These are phyloP conservation scores for Erodium maritimum DNA, from an alignment of 345 rosid genomes.

Conservation along the genomic window DNA sequence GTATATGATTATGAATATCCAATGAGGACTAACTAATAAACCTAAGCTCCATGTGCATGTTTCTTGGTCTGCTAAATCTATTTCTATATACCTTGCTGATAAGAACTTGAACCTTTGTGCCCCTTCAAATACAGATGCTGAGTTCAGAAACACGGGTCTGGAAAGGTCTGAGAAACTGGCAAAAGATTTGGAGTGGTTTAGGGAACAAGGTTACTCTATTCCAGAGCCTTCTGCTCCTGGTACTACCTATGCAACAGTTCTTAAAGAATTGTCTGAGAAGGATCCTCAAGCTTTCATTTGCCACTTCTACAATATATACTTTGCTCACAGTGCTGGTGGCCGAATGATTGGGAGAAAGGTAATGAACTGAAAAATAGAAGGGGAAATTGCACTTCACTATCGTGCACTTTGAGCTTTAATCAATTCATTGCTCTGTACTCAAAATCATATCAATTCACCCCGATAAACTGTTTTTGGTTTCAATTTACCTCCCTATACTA, in stretches of 20 bases:
- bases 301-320: conserved; percentile 90
- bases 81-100: no score
- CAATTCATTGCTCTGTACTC: no score
- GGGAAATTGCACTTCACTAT: no score
- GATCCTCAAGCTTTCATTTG: conserved; percentile 96
- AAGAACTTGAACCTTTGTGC: no score
- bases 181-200: conserved; percentile 79
- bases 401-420: no score
- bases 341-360: conserved; percentile 96
- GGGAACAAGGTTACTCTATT: conserved; percentile 69
- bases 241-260: conserved; percentile 37
- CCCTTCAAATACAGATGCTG: conserved; percentile 39
- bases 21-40: no score
- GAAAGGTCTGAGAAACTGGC: conserved; percentile 67
- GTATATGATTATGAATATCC: no score
- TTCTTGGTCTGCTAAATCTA: no score
- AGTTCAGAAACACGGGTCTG: conserved; percentile 74
- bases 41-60: no score
- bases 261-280: conserved; percentile 58
- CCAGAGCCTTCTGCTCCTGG: conserved; percentile 85
- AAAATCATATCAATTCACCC: no score
- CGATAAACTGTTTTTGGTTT: no score
- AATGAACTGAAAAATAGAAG: background rate
- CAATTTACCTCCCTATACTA: no score
- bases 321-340: conserved; percentile 94